Evolutionary conservation across 371 early-diverging fungal genomes (phyloP).

Genomic region (Quaeritorhiza haematococci): DNA sequence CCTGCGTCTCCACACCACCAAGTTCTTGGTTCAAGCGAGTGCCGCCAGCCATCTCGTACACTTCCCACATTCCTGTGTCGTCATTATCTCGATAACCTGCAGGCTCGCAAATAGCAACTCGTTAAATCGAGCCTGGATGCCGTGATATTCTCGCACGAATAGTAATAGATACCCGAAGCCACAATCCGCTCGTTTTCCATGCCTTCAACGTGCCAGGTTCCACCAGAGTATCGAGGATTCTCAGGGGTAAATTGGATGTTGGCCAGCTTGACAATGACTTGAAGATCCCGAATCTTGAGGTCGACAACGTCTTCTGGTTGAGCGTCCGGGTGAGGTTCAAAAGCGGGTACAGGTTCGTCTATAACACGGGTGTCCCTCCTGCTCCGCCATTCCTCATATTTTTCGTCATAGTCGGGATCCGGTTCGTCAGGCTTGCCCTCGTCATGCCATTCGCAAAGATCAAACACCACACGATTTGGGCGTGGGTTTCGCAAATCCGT

Average conservation of each 20-base stretch:
- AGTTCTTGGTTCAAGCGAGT: neutral
- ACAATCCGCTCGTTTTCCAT: constrained; percentile 58
- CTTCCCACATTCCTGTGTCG: neutral
- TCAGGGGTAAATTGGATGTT: constrained; percentile 54
- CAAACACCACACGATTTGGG: neutral
- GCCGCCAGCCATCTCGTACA: constrained; percentile 13
- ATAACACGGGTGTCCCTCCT: neutral
- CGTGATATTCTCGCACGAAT: constrained; percentile 54
- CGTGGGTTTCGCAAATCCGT: neutral
- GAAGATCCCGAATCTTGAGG: constrained; percentile 37
- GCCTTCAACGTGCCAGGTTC: constrained; percentile 63
- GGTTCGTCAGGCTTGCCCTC: constrained; percentile 8
- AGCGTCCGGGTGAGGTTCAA: constrained; percentile 3
- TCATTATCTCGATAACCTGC: constrained; percentile 8
- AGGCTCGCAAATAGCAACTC: constrained; percentile 8
- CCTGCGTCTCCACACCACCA: constrained; percentile 3
- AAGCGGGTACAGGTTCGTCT: neutral
- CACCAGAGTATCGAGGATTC: constrained; percentile 49
- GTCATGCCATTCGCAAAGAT: constrained; percentile 1
- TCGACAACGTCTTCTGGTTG: constrained; percentile 1
- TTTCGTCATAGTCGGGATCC: constrained; percentile 18
- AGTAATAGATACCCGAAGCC: constrained; percentile 31
- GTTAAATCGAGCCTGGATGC: constrained; percentile 39
- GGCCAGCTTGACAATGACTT: constrained; percentile 65
- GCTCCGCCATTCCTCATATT: constrained; percentile 4